These are phyloP conservation scores for Sanghuangporus baumii DNA, from an alignment of 1,284 basidiomycete species.

Conservation along the genomic window DNA sequence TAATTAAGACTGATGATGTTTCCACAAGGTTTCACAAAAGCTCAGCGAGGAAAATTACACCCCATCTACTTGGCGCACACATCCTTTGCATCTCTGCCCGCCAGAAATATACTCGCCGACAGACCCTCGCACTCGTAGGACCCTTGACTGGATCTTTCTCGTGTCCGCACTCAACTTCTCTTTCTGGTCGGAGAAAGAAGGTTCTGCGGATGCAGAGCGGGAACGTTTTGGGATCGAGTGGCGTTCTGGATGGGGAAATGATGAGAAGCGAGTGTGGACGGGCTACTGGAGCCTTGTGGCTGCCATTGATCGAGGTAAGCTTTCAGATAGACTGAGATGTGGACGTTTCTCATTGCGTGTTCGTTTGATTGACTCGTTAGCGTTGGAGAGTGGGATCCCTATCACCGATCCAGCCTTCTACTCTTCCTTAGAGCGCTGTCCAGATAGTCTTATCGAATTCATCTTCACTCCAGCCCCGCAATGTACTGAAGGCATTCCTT, in stretches of 20 bases:
- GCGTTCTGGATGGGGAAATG: conserved; percentile 58
- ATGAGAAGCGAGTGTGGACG: conserved; percentile 47
- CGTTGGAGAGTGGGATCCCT: conserved; percentile 59
- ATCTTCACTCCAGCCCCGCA: conserved; percentile 58
- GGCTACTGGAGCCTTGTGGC: conserved; percentile 83
- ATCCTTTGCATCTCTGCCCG: conserved; percentile 69
- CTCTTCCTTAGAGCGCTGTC: conserved; percentile 55
- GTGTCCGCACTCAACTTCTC: conserved; percentile 81
- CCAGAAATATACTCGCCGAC: conserved; percentile 49
- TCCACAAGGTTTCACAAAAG: conserved; percentile 49
- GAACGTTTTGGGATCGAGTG: conserved; percentile 72
- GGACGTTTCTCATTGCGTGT: neutral
- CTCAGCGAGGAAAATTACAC: conserved; percentile 60
- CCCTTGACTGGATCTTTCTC: conserved; percentile 79
- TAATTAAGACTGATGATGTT: neutral
- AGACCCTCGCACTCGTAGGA: conserved; percentile 47
- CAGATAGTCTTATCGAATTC: conserved; percentile 57
- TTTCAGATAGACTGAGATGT: neutral
- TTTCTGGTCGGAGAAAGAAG: conserved; percentile 75
- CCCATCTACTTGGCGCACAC: conserved; percentile 72
- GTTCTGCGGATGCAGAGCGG: conserved; percentile 23
- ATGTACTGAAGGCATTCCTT: conserved; percentile 57
- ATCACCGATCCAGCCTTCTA: conserved; percentile 75
- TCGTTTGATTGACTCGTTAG: conserved; percentile 33
- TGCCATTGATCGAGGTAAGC: conserved; percentile 65